phyloP scores from a whole-genome alignment of 306 rosid species.

The Sicyos edulis region DNA sequence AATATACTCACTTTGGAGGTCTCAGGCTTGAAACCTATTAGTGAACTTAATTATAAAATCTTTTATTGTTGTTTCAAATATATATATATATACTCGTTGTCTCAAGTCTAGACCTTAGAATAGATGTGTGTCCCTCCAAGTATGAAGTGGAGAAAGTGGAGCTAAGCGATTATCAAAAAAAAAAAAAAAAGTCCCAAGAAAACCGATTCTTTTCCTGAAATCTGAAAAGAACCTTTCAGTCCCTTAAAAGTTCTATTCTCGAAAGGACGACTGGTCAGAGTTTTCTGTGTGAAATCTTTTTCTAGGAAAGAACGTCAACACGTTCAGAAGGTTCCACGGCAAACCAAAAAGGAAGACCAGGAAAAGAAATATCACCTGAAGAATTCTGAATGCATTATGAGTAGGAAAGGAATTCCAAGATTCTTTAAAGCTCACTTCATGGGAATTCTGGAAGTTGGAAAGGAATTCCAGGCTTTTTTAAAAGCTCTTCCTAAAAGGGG shows the following conservation, averaged over 20 bases:
- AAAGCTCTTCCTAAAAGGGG: neutral
- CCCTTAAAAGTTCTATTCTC: neutral
- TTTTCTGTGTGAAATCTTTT: slow-evolving; percentile 9
- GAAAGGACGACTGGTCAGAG: neutral
- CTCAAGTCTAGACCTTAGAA: too few relatives aligned
- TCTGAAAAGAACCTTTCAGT: neutral
- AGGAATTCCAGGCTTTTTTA: neutral
- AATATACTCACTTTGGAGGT: too few relatives aligned
- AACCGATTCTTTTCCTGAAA: neutral
- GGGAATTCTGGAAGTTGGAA: neutral
- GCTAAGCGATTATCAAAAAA: too few relatives aligned
- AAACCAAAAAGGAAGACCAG: neutral
- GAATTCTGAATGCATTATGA: slow-evolving; percentile 1
- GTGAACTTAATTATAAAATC: too few relatives aligned
- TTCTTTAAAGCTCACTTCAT: neutral
- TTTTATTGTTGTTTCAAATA: too few relatives aligned
- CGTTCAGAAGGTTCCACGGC: slow-evolving; percentile 4
- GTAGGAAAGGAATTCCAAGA: neutral
- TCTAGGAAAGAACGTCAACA: neutral
- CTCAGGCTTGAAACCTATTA: too few relatives aligned
- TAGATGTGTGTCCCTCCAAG: too few relatives aligned
- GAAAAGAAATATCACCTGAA: neutral
- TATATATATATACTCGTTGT: too few relatives aligned
- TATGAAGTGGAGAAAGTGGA: too few relatives aligned
- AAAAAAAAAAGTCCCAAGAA: neutral